Evolutionary conservation across 1,284 basidiomycete genomes (phyloP), one percentile per base, ranked within the genome.

Genomic region (Fistulina hepatica): DNA sequence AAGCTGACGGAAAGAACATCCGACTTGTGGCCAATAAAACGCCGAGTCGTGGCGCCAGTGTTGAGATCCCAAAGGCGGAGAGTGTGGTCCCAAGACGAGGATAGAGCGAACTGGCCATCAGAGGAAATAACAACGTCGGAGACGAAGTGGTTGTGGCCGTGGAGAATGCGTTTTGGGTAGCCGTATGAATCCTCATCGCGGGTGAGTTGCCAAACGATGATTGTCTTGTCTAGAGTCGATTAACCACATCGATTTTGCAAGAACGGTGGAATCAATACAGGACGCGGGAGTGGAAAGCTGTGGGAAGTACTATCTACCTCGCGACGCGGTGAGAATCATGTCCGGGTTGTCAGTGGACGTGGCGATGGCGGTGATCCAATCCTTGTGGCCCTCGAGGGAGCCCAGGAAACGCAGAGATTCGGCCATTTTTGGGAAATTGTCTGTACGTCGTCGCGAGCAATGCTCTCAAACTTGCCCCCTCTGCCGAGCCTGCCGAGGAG

Each of bases 81-180:
- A 39, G 95, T 97, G 73, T 98, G 94, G 72, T 99, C 95, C 95
- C 95, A 99, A 37, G 94, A 98, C 35, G 95, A 86, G 46, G 95
- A 98, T 46, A 99, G 85, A 39, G 95, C 95, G 63, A 98, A 98
- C 71, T 98, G 94, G 59, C 94, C 94, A 64, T 98, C 94, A 48
- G 92, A 97, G 45, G 91, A 94, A 63, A 95, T 90, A 57, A 95
- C 93, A 52, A 98, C 89, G 65, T 99, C 95, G 39, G 95, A 98
- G 48, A 99, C 95, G 60, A 99, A 99, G 76, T 97, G 93, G 73
- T 97, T 97, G 77, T 99, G 95, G 50, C 95, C 95, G 64, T 91
- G 85, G 49, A 99, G 82, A 60, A 97, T 90, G 57, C 85, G 83
- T 73, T 97, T 98, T 49, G 93, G 91, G 72, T 82, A 93, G 41